Conservation (phyloP, 116 monocot genomes). For the Cymodocea nodosa region DNA sequence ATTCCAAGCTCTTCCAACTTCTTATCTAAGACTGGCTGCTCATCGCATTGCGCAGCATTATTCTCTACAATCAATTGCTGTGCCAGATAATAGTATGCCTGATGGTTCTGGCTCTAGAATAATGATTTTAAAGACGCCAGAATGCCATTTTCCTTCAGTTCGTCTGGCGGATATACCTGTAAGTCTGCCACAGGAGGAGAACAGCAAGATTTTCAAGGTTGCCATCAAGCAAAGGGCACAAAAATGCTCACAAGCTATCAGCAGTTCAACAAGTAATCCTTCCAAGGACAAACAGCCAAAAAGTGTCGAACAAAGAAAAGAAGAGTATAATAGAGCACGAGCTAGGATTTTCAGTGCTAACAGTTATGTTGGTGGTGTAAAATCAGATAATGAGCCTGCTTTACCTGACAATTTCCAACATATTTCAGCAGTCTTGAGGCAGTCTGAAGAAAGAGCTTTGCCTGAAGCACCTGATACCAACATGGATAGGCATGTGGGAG, state of each 20-base stretch:
- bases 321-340: slow-evolving; percentile 85
- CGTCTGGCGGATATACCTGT: slow-evolving; percentile 80
- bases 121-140: slow-evolving; percentile 47
- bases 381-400: slow-evolving; percentile 24
- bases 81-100: slow-evolving; percentile 45
- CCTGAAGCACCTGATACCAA: slow-evolving; percentile 21
- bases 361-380: slow-evolving; percentile 5
- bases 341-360: slow-evolving; percentile 74
- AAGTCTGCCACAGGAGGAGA: slow-evolving; percentile 56
- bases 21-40: slow-evolving; percentile 80
- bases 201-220: slow-evolving; percentile 35
- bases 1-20: slow-evolving; percentile 69
- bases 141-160: slow-evolving; percentile 44
- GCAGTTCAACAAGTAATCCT: slow-evolving; percentile 10
- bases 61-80: slow-evolving; percentile 57
- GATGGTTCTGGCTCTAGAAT: slow-evolving; percentile 79
- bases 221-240: slow-evolving; percentile 85
- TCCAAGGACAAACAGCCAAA: slow-evolving; percentile 42
- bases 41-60: slow-evolving; percentile 88
- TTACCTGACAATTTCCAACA: slow-evolving; percentile 41
- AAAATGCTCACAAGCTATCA: slow-evolving; percentile 20
- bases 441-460: slow-evolving; percentile 20
- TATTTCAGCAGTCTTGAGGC: slow-evolving; percentile 15
- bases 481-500: slow-evolving; percentile 18
- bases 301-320: slow-evolving; percentile 94